phyloP scores from a whole-genome alignment of 306 rosid species.

The Rosa lucieae region DNA sequence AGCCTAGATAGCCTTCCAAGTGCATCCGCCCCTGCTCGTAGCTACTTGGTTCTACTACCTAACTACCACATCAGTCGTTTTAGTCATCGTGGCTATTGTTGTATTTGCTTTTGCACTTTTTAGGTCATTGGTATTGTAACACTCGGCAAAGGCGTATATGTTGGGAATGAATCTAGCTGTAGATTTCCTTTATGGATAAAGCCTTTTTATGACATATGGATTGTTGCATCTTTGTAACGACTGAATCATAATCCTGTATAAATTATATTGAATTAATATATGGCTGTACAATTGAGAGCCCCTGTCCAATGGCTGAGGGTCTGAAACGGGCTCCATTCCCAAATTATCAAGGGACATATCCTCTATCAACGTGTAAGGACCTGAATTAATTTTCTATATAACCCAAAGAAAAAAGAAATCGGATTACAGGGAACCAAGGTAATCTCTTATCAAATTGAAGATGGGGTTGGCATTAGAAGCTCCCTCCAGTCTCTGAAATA shows the following conservation, averaged over 20 bases:
- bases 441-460: constrained; percentile 60
- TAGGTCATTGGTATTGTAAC: no score
- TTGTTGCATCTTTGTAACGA: no score
- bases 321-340: constrained; percentile 1
- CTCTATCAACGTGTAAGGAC: background rate
- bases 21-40: no score
- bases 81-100: no score
- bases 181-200: background rate
- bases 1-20: no score
- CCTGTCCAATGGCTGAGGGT: background rate
- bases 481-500: constrained; percentile 79
- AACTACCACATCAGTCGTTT: no score
- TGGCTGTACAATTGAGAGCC: constrained; percentile 3
- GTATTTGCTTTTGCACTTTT: no score
- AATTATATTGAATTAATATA: background rate
- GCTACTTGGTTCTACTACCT: no score
- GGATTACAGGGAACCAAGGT: constrained; percentile 52
- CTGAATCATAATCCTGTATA: background rate
- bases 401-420: background rate
- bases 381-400: background rate
- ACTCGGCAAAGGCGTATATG: no score
- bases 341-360: constrained; percentile 5
- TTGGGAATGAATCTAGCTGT: no score
- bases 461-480: constrained; percentile 59
- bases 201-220: no score